phyloP scores from a whole-genome alignment of 495 filamentous ascomycete genomes.

The Astrocystis sublimbata region DNA sequence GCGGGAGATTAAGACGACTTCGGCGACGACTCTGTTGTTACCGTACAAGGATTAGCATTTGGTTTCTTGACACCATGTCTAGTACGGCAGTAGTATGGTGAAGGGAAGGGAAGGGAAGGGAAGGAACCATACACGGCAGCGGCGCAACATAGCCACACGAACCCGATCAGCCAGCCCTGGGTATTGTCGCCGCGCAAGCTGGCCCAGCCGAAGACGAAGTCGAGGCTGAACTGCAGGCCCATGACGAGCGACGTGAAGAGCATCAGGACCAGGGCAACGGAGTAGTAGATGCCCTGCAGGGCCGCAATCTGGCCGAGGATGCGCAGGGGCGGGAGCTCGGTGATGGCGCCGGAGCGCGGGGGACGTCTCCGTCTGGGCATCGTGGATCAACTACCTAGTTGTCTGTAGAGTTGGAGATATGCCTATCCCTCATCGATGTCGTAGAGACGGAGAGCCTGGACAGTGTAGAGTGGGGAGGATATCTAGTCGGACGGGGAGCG shows the following conservation, averaged over 20 bases:
- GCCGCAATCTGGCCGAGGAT: conserved; percentile 84
- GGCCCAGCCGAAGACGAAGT: conserved; percentile 78
- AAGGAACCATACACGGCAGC: conserved; percentile 68
- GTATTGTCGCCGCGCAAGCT: conserved; percentile 86
- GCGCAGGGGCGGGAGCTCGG: conserved; percentile 79
- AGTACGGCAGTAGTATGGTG: no score
- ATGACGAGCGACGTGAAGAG: conserved; percentile 87
- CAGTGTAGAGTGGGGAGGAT: background rate
- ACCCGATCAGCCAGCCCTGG: conserved; percentile 84
- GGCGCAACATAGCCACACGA: conserved; percentile 82
- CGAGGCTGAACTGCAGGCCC: conserved; percentile 67
- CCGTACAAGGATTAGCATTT: no score
- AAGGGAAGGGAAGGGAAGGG: conserved; percentile 7
- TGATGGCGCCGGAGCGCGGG: conserved; percentile 73
- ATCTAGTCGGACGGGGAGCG: background rate
- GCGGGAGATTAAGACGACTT: conserved; percentile 76
- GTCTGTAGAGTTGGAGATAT: no score
- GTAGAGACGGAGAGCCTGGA: background rate
- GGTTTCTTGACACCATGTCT: no score
- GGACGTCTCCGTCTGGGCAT: conserved; percentile 80
- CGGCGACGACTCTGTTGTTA: conserved; percentile 64
- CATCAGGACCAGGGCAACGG: conserved; percentile 69
- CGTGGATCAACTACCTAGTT: conserved; percentile 10
- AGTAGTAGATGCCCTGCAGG: conserved; percentile 86
- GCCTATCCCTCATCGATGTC: no score